Percentiles rank a stretch among this genome's conserved stretches.
These are phyloP conservation scores for Tephrocybe sp. DNA, from an alignment of 768 basidiomycete species.

Conservation along the genomic window DNA sequence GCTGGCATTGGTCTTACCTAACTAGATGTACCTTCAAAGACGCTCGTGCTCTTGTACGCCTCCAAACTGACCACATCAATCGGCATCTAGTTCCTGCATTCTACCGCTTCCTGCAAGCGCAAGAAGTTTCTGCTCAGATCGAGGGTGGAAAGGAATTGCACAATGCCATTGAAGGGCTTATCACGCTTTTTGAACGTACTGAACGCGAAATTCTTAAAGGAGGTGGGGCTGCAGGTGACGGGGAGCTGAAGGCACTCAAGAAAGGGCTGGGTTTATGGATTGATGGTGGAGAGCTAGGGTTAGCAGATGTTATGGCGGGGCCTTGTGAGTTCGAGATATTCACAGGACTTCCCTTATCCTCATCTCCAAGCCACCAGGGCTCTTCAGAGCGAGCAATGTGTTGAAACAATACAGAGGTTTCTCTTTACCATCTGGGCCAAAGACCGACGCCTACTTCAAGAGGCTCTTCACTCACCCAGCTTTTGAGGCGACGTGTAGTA, in stretches of 20 bases:
- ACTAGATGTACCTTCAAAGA: slow-evolving; percentile 35
- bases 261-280: slow-evolving; percentile 59
- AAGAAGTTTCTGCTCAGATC: slow-evolving; percentile 51
- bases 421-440: slow-evolving; percentile 44
- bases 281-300: slow-evolving; percentile 53
- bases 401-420: slow-evolving; percentile 69
- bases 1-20: neutral
- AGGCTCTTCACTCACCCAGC: slow-evolving; percentile 57
- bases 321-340: slow-evolving; percentile 50
- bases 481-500: slow-evolving; percentile 68
- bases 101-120: slow-evolving; percentile 73
- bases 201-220: slow-evolving; percentile 39
- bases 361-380: slow-evolving; percentile 45
- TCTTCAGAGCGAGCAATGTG: slow-evolving; percentile 63
- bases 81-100: slow-evolving; percentile 67
- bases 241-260: slow-evolving; percentile 33
- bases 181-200: slow-evolving; percentile 53
- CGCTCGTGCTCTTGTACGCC: slow-evolving; percentile 61
- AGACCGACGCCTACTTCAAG: slow-evolving; percentile 50
- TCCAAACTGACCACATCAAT: slow-evolving; percentile 67
- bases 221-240: slow-evolving; percentile 38
- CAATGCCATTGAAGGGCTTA: slow-evolving; percentile 47
- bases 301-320: slow-evolving; percentile 65
- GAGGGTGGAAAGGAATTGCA: slow-evolving; percentile 51
- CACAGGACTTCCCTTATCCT: neutral